Evolutionary conservation across 225 moss, liverwort and hornwort genomes (phyloP).

Genomic region (Asterella californica): DNA sequence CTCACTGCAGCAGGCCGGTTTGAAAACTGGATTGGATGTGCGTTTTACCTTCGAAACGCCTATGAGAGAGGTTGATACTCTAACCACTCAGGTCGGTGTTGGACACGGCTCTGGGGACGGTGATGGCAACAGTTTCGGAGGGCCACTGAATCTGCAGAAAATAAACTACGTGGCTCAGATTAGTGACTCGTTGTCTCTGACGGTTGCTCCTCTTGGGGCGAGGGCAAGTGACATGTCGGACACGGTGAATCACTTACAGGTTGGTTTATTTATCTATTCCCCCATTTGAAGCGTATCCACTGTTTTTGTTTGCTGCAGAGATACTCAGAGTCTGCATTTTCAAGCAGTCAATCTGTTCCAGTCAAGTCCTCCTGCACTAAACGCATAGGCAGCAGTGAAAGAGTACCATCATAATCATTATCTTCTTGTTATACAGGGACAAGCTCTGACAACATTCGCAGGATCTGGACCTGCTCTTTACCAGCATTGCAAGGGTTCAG

Average conservation of each 20-base stretch:
- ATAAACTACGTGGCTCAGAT: constrained; percentile 75
- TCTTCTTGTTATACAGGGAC: constrained; percentile 49
- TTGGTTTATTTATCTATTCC: constrained; percentile 20
- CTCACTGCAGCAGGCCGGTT: constrained; percentile 69
- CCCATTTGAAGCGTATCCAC: neutral
- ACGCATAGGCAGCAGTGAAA: too few species aligned
- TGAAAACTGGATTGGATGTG: constrained; percentile 80
- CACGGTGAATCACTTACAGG: constrained; percentile 87
- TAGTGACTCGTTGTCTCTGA: constrained; percentile 58
- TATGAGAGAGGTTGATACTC: constrained; percentile 68
- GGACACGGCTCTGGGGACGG: constrained; percentile 52
- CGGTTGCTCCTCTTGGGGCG: constrained; percentile 77
- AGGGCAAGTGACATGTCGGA: constrained; percentile 66
- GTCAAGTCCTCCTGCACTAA: neutral
- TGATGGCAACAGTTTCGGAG: constrained; percentile 63
- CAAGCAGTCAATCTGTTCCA: neutral
- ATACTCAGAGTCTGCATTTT: neutral
- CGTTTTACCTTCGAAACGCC: constrained; percentile 77
- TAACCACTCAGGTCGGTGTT: constrained; percentile 84
- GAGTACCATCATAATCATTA: constrained; percentile 4
- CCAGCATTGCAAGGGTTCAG: constrained; percentile 76
- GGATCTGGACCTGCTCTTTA: constrained; percentile 76
- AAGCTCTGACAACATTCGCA: constrained; percentile 74
- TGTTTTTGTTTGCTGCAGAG: neutral
- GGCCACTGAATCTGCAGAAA: constrained; percentile 75